Conservation (phyloP, 495 filamentous ascomycete genomes). For the Collariella sp. region DNA sequence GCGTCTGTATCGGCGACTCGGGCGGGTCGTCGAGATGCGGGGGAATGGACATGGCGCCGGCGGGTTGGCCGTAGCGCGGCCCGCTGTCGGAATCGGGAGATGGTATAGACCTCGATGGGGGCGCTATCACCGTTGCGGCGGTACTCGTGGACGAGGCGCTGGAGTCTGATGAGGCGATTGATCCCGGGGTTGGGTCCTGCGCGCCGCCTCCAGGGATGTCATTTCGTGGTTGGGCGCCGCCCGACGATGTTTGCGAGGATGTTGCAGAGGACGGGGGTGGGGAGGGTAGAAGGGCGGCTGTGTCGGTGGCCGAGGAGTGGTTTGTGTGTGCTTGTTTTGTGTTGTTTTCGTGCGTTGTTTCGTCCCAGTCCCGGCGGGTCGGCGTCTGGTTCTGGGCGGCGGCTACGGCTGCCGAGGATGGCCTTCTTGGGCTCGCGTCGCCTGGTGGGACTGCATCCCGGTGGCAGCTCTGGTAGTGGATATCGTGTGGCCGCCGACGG, state of each 20-base stretch:
- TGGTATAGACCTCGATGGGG: constrained; percentile 33
- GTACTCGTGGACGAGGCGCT: constrained; percentile 36
- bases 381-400: constrained; percentile 10
- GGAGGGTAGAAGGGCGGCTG: constrained; percentile 38
- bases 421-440: constrained; percentile 25
- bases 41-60: constrained; percentile 16
- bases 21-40: constrained; percentile 5
- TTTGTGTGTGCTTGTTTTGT: constrained; percentile 10
- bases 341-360: constrained; percentile 1
- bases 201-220: constrained; percentile 25
- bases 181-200: constrained; percentile 16
- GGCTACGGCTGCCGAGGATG: constrained; percentile 19
- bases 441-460: constrained; percentile 24
- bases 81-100: constrained; percentile 53
- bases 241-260: constrained; percentile 32
- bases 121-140: constrained; percentile 24
- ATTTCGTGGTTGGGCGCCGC: constrained; percentile 30
- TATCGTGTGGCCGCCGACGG: constrained; percentile 36
- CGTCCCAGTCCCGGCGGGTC: constrained; percentile 8
- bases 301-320: constrained; percentile 22
- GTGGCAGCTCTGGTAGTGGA: constrained; percentile 34
- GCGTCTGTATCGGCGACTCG: constrained; percentile 19
- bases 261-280: constrained; percentile 43
- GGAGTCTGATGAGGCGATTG: constrained; percentile 36
- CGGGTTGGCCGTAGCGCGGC: constrained; percentile 8